These are phyloP conservation scores for Xenosphaeropsis pyriputrescens DNA, from an alignment of 2,329 filamentous ascomycete genomes.

Conservation along the genomic window DNA sequence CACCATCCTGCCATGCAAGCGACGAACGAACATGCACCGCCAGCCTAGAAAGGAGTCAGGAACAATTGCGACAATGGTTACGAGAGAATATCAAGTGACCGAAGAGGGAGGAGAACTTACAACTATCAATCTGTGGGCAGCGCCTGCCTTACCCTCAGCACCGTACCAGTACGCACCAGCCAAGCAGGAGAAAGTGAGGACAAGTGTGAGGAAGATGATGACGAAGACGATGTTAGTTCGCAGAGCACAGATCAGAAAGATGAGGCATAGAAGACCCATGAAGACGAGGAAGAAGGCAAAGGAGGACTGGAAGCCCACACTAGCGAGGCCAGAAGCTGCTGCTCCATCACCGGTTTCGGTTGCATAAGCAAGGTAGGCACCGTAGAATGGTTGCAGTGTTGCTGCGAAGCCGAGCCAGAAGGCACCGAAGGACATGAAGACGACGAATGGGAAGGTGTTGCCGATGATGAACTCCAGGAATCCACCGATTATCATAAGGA, in stretches of 20 bases:
- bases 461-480: constrained; percentile 39
- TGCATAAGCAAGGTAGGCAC: constrained; percentile 26
- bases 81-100: neutral
- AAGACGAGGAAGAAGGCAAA: constrained; percentile 12
- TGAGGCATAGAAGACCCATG: constrained; percentile 32
- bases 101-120: constrained; percentile 2
- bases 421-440: constrained; percentile 33
- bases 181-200: constrained; percentile 41
- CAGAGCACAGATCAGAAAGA: constrained; percentile 55
- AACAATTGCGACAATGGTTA: neutral
- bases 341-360: constrained; percentile 16
- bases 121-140: neutral
- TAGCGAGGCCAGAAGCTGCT: constrained; percentile 3
- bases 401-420: constrained; percentile 40
- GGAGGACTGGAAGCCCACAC: constrained; percentile 1
- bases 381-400: constrained; percentile 34
- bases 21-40: constrained; percentile 31
- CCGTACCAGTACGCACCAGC: constrained; percentile 42
- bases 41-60: constrained; percentile 10
- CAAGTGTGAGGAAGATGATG: constrained; percentile 51
- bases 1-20: constrained; percentile 36
- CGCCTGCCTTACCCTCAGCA: constrained; percentile 18
- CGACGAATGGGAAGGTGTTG: constrained; percentile 40
- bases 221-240: constrained; percentile 61
- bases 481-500: constrained; percentile 32